phyloP scores from a whole-genome alignment of 148 eudicot species.

The Vaccinium darrowii region DNA sequence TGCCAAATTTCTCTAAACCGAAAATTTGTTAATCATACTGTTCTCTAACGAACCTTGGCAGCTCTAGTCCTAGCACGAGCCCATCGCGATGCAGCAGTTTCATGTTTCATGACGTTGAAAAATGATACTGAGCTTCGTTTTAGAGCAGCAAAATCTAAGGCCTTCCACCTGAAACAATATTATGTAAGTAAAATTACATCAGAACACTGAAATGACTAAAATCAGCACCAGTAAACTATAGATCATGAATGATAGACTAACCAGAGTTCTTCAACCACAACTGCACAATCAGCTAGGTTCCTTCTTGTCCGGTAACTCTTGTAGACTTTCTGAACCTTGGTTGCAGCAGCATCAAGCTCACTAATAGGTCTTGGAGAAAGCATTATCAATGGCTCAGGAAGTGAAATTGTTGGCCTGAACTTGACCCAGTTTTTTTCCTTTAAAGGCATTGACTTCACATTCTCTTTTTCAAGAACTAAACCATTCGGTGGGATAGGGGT shows the following conservation, averaged over 20 bases:
- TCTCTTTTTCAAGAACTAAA: slow-evolving; percentile 16
- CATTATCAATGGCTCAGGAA: slow-evolving; percentile 9
- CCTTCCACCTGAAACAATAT: slow-evolving; percentile 34
- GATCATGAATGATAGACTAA: slow-evolving; percentile 9
- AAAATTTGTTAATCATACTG: not conserved
- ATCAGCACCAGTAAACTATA: not conserved
- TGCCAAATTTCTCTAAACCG: not conserved
- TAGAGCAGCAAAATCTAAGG: slow-evolving; percentile 35
- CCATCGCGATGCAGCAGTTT: slow-evolving; percentile 31
- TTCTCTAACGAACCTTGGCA: slow-evolving; percentile 26
- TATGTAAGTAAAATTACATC: not conserved
- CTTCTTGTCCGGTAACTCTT: slow-evolving; percentile 36
- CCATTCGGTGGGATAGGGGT: not conserved
- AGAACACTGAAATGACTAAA: not conserved
- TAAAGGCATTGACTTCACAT: not conserved
- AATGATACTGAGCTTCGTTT: slow-evolving; percentile 26
- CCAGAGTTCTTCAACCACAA: slow-evolving; percentile 37
- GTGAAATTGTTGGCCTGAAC: slow-evolving; percentile 16
- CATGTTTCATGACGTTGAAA: slow-evolving; percentile 17
- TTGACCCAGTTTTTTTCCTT: not conserved
- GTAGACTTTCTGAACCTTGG: slow-evolving; percentile 30
- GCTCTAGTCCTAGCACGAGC: slow-evolving; percentile 31
- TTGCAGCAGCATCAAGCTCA: slow-evolving; percentile 38
- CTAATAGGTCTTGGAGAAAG: slow-evolving; percentile 25
- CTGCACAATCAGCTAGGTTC: slow-evolving; percentile 38